phyloP scores from a whole-genome alignment of 805 yeast species.

The Cyberlindnera nakhonratchasimensis region DNA sequence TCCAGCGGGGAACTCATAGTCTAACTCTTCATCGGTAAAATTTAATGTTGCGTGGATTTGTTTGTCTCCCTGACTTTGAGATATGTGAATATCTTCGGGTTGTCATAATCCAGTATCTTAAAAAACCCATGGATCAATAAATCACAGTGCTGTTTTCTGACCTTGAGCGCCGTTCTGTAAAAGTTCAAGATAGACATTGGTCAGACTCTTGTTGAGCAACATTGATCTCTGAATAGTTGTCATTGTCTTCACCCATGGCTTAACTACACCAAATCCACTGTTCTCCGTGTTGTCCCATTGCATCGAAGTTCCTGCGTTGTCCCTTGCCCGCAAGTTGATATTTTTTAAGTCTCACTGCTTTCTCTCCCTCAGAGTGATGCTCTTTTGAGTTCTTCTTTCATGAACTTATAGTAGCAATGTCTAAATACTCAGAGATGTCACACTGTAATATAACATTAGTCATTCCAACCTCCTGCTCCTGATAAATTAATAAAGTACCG shows the following conservation, averaged over 20 bases:
- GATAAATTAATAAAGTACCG: constrained; percentile 55
- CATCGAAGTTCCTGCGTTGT: constrained; percentile 53
- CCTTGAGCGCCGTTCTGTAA: constrained; percentile 41
- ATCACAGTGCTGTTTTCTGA: constrained; percentile 45
- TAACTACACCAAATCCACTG: constrained; percentile 46
- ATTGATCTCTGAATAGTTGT: constrained; percentile 46
- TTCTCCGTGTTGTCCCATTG: constrained; percentile 47
- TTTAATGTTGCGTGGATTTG: constrained; percentile 40
- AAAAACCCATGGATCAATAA: constrained; percentile 44
- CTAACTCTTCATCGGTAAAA: constrained; percentile 34
- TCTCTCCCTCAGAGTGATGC: constrained; percentile 28
- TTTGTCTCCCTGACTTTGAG: constrained; percentile 34
- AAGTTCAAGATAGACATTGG: constrained; percentile 43
- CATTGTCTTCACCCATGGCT: constrained; percentile 55
- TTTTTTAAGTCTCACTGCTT: constrained; percentile 32
- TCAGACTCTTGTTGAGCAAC: constrained; percentile 44
- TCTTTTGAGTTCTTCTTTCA: constrained; percentile 32
- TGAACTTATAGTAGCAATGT: constrained; percentile 44
- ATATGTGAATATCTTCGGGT: constrained; percentile 40
- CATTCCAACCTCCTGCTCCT: constrained; percentile 62
- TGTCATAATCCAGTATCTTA: constrained; percentile 41
- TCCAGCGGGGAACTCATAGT: constrained; percentile 32
- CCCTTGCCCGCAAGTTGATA: constrained; percentile 43
- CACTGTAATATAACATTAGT: constrained; percentile 42
- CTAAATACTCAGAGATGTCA: constrained; percentile 48